These are phyloP conservation scores for Rehmannia glutinosa DNA, from an alignment of 257 asterid genomes.

Conservation along the genomic window DNA sequence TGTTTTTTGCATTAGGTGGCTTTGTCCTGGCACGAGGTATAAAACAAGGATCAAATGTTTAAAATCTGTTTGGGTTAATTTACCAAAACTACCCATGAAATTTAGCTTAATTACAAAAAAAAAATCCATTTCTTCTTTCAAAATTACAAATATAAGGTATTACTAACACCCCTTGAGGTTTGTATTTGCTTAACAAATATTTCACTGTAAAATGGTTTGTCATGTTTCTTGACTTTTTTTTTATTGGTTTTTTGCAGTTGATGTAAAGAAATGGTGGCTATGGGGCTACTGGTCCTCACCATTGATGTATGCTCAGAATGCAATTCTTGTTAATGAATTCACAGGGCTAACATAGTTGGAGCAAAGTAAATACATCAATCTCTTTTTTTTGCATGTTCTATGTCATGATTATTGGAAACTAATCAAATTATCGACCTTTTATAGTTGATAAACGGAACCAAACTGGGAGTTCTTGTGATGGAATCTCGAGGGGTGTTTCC, in stretches of 20 bases:
- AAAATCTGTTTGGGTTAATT: too few species aligned
- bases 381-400: not conserved
- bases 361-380: constrained; percentile 25
- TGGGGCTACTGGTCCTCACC: constrained; percentile 82
- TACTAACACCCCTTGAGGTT: too few species aligned
- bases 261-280: constrained; percentile 66
- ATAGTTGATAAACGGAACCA: constrained; percentile 40
- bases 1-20: constrained; percentile 64
- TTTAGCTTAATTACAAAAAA: not conserved
- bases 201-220: too few species aligned
- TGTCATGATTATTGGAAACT: not conserved
- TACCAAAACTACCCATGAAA: too few species aligned
- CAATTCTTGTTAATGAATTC: constrained; percentile 62
- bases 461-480: constrained; percentile 36
- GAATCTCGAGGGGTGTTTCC: constrained; percentile 48
- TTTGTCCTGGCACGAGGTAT: constrained; percentile 62
- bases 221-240: constrained; percentile 6
- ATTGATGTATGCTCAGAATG: constrained; percentile 63
- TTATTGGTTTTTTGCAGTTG: constrained; percentile 31
- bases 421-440: not conserved
- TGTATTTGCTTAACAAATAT: too few species aligned
- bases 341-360: constrained; percentile 59
- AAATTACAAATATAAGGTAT: too few species aligned
- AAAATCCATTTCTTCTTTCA: too few species aligned
- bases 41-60: too few species aligned